phyloP scores from a whole-genome alignment of 805 yeast genomes.

The Cyberlindnera euphorbiiphila region DNA sequence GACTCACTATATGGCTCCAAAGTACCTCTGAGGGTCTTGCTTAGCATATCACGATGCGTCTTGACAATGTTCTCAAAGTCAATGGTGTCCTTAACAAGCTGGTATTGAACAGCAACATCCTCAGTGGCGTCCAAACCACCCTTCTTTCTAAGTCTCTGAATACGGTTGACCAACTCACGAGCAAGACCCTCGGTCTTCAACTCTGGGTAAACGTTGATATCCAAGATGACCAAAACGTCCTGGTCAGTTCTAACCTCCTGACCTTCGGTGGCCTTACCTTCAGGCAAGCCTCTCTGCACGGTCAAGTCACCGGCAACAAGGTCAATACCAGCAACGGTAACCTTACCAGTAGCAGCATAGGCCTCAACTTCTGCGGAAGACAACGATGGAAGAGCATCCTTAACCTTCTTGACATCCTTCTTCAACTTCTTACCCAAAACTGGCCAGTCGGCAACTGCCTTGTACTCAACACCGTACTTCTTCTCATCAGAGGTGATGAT shows the following conservation, averaged over 20 bases:
- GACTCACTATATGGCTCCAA: constrained; percentile 41
- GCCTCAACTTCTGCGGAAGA: constrained; percentile 78
- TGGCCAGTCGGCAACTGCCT: constrained; percentile 98
- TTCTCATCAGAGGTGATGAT: constrained; percentile 87
- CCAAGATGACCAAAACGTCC: constrained; percentile 87
- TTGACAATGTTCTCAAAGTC: constrained; percentile 58
- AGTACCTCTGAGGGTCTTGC: constrained; percentile 69
- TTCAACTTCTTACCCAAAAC: constrained; percentile 95
- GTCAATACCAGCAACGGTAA: constrained; percentile 85
- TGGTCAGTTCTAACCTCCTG: constrained; percentile 84
- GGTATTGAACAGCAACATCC: constrained; percentile 84
- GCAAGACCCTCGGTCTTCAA: constrained; percentile 92
- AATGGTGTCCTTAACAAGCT: constrained; percentile 58
- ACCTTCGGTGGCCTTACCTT: constrained; percentile 56
- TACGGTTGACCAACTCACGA: constrained; percentile 94
- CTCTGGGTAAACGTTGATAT: constrained; percentile 82
- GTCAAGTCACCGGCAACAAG: constrained; percentile 84
- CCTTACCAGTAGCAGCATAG: constrained; percentile 66
- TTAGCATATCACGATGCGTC: constrained; percentile 62
- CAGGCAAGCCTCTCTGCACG: constrained; percentile 87
- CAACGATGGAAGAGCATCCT: constrained; percentile 83
- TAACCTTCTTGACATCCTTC: constrained; percentile 89
- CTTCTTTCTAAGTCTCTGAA: constrained; percentile 96
- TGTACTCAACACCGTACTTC: constrained; percentile 87
- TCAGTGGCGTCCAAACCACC: constrained; percentile 93